phyloP scores from a whole-genome alignment of 2,329 filamentous ascomycete genomes.

The Aspergillus sp. region DNA sequence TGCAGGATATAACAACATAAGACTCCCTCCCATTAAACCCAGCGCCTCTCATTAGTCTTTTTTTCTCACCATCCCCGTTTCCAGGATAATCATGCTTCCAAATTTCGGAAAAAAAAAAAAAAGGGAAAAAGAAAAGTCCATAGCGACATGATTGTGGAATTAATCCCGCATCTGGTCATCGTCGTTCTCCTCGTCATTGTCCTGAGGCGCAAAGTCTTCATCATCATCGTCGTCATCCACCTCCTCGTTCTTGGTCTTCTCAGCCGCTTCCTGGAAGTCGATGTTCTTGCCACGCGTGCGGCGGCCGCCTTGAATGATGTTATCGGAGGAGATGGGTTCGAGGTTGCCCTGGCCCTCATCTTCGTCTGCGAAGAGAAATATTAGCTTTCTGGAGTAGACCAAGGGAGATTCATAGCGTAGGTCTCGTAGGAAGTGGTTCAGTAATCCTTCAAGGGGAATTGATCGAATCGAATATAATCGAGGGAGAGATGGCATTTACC shows the following conservation, averaged over 20 bases:
- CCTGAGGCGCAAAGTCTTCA: conserved; percentile 27
- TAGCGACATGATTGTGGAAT: conserved; percentile 9
- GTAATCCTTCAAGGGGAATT: no score
- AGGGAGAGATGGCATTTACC: neutral
- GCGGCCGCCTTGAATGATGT: conserved; percentile 71
- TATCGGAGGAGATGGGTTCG: conserved; percentile 83
- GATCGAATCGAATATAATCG: neutral
- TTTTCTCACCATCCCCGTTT: conserved; percentile 5
- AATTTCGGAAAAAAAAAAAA: no score
- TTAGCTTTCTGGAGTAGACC: neutral
- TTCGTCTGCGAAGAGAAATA: conserved; percentile 28
- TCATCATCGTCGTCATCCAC: conserved; percentile 54
- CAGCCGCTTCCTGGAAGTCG: conserved; percentile 84
- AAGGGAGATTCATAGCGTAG: neutral
- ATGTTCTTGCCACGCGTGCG: conserved; percentile 90
- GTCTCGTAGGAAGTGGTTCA: neutral
- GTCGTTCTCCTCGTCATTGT: conserved; percentile 29
- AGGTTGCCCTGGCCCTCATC: conserved; percentile 69
- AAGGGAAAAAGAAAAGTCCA: neutral
- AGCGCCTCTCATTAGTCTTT: conserved; percentile 13
- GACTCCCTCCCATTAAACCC: conserved; percentile 10
- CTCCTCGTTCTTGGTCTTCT: conserved; percentile 66
- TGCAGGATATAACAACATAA: neutral
- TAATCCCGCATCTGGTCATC: conserved; percentile 38
- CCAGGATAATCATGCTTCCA: neutral